Conservation (phyloP, 73 alveolate genomes). For the Paramecium caudatum region DNA sequence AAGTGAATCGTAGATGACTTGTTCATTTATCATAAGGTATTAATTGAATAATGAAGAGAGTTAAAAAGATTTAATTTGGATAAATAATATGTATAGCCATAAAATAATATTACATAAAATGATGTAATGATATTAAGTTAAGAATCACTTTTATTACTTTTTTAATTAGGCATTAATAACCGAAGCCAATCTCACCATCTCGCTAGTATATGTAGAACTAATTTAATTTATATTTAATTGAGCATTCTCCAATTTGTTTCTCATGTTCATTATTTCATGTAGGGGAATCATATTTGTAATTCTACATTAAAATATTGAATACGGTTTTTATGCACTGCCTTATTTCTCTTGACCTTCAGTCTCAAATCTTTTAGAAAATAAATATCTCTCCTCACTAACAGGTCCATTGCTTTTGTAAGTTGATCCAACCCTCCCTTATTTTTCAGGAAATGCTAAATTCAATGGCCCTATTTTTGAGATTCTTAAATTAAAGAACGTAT, state of each 20-base stretch:
- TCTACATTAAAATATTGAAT: not conserved
- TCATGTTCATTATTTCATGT: conserved; percentile 50
- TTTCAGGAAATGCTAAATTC: not conserved
- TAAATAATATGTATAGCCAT: not conserved
- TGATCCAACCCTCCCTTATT: conserved; percentile 25
- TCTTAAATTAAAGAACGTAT: not conserved
- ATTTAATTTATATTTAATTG: not conserved
- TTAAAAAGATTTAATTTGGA: conserved; percentile 5
- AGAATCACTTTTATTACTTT: conserved; percentile 28
- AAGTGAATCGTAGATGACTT: too few species aligned
- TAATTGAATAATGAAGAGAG: too few species aligned
- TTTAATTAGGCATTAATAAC: conserved; percentile 46
- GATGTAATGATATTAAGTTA: conserved; percentile 17
- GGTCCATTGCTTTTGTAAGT: not conserved
- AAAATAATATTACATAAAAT: not conserved
- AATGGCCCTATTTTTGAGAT: conserved; percentile 31
- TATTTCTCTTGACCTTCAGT: conserved; percentile 35
- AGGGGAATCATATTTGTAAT: conserved; percentile 26
- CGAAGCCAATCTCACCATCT: conserved; percentile 52
- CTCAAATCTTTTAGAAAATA: not conserved
- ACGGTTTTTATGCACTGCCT: not conserved
- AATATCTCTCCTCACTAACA: conserved; percentile 17
- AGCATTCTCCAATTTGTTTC: conserved; percentile 42
- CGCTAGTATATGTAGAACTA: conserved; percentile 52
- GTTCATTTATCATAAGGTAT: too few species aligned